A percentile compares a stretch with the other conserved stretches of the same genome.
Evolutionary conservation across 371 early-diverging fungal genomes (phyloP).

Genomic region (Mortierella sp.): DNA sequence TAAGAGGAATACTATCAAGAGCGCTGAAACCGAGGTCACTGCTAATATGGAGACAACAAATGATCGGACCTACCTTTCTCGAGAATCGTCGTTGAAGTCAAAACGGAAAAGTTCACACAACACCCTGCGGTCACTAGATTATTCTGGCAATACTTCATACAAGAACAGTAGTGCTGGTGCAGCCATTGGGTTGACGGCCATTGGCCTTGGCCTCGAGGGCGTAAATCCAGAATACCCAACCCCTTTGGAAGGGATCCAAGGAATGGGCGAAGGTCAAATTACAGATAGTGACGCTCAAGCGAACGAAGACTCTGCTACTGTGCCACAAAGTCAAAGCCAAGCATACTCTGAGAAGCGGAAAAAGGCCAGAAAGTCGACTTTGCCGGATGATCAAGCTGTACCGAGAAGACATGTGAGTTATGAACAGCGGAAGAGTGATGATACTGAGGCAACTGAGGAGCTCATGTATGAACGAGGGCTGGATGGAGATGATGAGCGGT

Average conservation of each 20-base stretch:
- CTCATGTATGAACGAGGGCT: conserved; percentile 7
- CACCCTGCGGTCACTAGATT: conserved; percentile 20
- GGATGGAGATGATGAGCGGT: conserved; percentile 43
- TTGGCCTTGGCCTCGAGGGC: conserved; percentile 15
- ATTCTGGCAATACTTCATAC: background rate
- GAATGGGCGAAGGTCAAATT: no score
- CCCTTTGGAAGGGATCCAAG: background rate
- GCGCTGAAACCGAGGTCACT: background rate
- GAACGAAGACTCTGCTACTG: conserved; percentile 15
- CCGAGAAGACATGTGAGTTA: conserved; percentile 18
- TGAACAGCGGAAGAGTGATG: conserved; percentile 20
- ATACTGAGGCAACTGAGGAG: background rate
- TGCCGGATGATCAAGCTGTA: conserved; percentile 20
- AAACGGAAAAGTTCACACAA: conserved; percentile 43
- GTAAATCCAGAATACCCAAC: background rate
- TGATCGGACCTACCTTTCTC: background rate
- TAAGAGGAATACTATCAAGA: background rate
- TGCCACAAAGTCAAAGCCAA: background rate
- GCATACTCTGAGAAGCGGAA: conserved; percentile 17
- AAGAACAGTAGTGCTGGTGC: conserved; percentile 33
- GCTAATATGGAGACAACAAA: background rate
- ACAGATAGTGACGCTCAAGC: background rate
- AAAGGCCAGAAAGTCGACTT: conserved; percentile 9
- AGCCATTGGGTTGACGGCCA: background rate
- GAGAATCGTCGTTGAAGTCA: conserved; percentile 21